Conservation (phyloP, 345 rosid genomes). For the Syzygium grande region DNA sequence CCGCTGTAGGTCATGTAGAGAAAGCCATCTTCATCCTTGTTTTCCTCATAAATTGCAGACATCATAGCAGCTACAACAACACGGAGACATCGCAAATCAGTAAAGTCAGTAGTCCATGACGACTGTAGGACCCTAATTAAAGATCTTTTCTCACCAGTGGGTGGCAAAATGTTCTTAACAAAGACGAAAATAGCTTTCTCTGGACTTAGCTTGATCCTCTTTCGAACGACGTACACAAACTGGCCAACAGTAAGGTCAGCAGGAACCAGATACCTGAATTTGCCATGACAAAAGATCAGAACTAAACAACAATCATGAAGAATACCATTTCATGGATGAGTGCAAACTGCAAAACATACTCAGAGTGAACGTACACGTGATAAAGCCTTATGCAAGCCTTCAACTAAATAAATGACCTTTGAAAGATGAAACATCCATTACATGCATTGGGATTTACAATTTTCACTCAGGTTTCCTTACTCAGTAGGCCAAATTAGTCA, state of each 20-base stretch:
- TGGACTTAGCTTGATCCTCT: slow-evolving; percentile 83
- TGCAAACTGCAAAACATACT: not conserved
- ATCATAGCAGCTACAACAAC: slow-evolving; percentile 71
- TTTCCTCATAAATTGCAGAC: slow-evolving; percentile 91
- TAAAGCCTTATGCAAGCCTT: not conserved
- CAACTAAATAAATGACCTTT: not conserved
- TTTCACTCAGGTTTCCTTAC: not conserved
- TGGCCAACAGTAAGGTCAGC: slow-evolving; percentile 86
- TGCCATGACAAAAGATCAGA: not conserved
- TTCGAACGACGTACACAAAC: slow-evolving; percentile 78
- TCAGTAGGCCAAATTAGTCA: not conserved
- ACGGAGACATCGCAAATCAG: not conserved
- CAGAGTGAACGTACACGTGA: not conserved
- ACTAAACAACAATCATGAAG: not conserved
- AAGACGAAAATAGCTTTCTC: slow-evolving; percentile 84
- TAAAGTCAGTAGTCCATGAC: not conserved
- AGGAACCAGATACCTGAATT: slow-evolving; percentile 66
- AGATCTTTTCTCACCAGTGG: slow-evolving; percentile 43
- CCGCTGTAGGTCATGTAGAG: slow-evolving; percentile 99
- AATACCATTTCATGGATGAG: not conserved
- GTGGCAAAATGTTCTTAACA: slow-evolving; percentile 66
- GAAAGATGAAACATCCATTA: not conserved
- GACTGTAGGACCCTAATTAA: not conserved
- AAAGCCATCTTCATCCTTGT: slow-evolving; percentile 96
- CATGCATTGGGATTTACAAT: not conserved